Evolutionary conservation across 2,329 filamentous ascomycete genomes (phyloP).

Genomic region (Chaetomium sp.): DNA sequence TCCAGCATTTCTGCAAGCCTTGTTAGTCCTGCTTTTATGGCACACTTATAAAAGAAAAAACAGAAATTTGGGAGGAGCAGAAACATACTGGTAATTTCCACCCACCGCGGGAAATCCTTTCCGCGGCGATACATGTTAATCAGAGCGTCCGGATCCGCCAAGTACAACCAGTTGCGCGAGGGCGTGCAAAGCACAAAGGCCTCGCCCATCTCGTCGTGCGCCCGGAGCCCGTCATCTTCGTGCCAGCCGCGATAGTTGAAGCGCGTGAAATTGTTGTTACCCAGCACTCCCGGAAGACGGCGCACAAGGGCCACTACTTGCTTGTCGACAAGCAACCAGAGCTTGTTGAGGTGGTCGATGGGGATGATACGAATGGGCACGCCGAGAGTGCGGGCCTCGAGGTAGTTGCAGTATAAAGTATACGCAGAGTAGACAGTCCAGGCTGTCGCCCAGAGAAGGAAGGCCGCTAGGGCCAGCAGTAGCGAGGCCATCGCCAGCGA

Average conservation of each 20-base stretch:
- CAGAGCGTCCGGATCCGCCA: slow-evolving; percentile 14
- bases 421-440: not conserved
- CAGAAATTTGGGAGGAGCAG: slow-evolving; percentile 1
- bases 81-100: slow-evolving; percentile 7
- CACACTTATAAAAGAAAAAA: not conserved
- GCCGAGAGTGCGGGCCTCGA: slow-evolving; percentile 25
- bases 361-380: slow-evolving; percentile 29
- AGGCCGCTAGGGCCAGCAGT: not conserved
- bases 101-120: slow-evolving; percentile 17
- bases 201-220: slow-evolving; percentile 20
- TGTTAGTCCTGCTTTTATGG: not conserved
- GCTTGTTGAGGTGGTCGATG: slow-evolving; percentile 27
- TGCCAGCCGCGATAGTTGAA: slow-evolving; percentile 30
- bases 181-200: slow-evolving; percentile 15
- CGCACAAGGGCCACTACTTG: slow-evolving; percentile 21
- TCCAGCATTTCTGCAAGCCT: not conserved
- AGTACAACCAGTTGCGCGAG: slow-evolving; percentile 16
- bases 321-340: slow-evolving; percentile 28
- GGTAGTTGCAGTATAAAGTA: slow-evolving; percentile 14
- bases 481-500: not conserved
- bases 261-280: slow-evolving; percentile 27
- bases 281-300: slow-evolving; percentile 16
- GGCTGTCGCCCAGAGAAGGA: not conserved
- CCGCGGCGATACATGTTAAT: slow-evolving; percentile 8
- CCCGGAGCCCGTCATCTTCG: slow-evolving; percentile 20